Evolutionary conservation across 2,329 filamentous ascomycete genomes (phyloP), one percentile per base, ranked within the genome.

Genomic region (Alternaria atra): DNA sequence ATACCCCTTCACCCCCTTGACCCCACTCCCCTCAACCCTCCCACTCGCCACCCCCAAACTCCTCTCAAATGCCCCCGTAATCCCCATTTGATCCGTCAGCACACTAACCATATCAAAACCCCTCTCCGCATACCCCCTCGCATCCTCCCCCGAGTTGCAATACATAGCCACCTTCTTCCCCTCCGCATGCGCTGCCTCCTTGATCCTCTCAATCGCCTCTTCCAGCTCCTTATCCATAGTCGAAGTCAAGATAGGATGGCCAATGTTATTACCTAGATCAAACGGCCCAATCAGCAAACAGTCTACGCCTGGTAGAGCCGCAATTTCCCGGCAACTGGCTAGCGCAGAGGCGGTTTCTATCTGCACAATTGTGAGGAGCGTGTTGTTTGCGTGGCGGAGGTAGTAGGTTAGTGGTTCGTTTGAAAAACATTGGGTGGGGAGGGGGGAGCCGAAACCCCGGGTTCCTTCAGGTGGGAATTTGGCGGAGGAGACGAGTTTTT

Each of bases 201-300:
- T 82, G 54, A 87, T 83, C 34, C 75, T 80, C 17, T 80, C 79
- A 64, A 87, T 86, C 1, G 85, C 85, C 8, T 79, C 75, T 35
- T 82, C 80, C 47, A 87, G 69, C 61, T 87, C 83, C 2, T 80
- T 79, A 44, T 83, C 80, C 74, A 86, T 84, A 4, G 79, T 79
- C 2, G 23, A 7, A n/a, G 77, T 76, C 2, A 84, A 61, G 13
- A 86, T 83, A 0, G 85, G 84, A 55, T 84, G 79, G 3, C 85
- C 85, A 51, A 87, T 86, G 53, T 84, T 86, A 68, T 87, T 87
- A 23, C 86, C 85, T 1, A 87, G 75, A 73, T 87, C 85, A 73
- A 83, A 86, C 2, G 85, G 85, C 0, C 85, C 85, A 53, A 86
- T 80, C 27, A 87, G 80, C 5, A 87, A 73, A 25, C 84, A 82